These are phyloP conservation scores for Hanseniaspora clermontiae DNA, from an alignment of 805 yeast species.

Conservation along the genomic window DNA sequence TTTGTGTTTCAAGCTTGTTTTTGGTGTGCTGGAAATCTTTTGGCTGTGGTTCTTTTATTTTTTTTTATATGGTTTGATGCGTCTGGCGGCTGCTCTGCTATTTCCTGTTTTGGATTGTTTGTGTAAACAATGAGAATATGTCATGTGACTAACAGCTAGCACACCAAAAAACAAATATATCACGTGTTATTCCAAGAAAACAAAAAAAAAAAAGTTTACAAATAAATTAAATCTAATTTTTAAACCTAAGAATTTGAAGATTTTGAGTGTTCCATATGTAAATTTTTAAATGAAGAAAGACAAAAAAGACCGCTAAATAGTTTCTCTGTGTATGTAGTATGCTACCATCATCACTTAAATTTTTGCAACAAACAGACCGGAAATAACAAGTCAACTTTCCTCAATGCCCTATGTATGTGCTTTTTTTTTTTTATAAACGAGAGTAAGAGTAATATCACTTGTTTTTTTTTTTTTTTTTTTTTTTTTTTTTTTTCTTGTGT, in stretches of 20 bases:
- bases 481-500: not conserved
- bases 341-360: too few relatives aligned
- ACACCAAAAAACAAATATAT: not conserved
- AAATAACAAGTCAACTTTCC: too few relatives aligned
- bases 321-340: too few relatives aligned
- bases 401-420: too few relatives aligned
- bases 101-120: slow-evolving; percentile 1
- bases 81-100: not conserved
- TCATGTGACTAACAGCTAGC: not conserved
- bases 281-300: too few relatives aligned
- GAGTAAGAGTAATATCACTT: not conserved
- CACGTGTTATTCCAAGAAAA: too few relatives aligned
- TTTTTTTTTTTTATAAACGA: not conserved
- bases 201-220: too few relatives aligned
- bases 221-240: too few relatives aligned
- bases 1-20: not conserved
- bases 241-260: too few relatives aligned
- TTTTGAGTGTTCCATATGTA: too few relatives aligned
- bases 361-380: too few relatives aligned
- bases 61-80: not conserved
- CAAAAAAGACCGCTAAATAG: too few relatives aligned
- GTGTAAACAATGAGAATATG: not conserved
- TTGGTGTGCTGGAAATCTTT: not conserved
- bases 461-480: not conserved
- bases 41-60: not conserved